phyloP scores from a whole-genome alignment of 352 stramenopile genomes.

The Pythium aristosporum region DNA sequence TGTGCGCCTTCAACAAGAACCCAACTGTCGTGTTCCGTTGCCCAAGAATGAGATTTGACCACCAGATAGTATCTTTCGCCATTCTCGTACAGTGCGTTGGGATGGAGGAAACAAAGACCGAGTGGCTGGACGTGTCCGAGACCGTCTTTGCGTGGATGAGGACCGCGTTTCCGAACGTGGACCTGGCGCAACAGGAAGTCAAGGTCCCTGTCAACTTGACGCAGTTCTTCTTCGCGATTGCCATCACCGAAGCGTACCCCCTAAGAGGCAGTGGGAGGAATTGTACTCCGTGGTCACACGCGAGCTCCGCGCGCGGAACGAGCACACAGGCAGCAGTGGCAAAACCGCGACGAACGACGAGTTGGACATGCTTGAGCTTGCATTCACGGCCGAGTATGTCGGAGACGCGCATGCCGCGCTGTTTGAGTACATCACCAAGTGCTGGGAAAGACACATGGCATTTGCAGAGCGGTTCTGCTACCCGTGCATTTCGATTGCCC shows the following conservation, averaged over 20 bases:
- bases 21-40: no score
- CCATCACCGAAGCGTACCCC: not conserved
- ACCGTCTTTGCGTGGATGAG: conserved; percentile 1
- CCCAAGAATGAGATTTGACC: no score
- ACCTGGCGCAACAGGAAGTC: not conserved
- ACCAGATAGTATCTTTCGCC: no score
- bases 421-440: not conserved
- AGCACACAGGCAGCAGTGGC: not conserved
- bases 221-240: no score
- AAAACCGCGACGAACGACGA: not conserved
- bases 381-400: not conserved
- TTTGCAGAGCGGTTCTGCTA: not conserved
- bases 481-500: conserved; percentile 14
- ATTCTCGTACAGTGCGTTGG: no score
- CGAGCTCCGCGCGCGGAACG: not conserved
- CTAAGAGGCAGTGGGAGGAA: not conserved
- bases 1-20: no score
- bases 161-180: not conserved
- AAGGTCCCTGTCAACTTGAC: no score
- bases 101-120: not conserved
- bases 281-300: not conserved
- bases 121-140: conserved; percentile 4
- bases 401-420: not conserved
- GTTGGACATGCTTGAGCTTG: not conserved
- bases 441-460: not conserved